A percentile compares a stretch with the other conserved stretches of the same genome.
Conservation (phyloP, 441 rosid genomes). For the Adansonia gregorii region DNA sequence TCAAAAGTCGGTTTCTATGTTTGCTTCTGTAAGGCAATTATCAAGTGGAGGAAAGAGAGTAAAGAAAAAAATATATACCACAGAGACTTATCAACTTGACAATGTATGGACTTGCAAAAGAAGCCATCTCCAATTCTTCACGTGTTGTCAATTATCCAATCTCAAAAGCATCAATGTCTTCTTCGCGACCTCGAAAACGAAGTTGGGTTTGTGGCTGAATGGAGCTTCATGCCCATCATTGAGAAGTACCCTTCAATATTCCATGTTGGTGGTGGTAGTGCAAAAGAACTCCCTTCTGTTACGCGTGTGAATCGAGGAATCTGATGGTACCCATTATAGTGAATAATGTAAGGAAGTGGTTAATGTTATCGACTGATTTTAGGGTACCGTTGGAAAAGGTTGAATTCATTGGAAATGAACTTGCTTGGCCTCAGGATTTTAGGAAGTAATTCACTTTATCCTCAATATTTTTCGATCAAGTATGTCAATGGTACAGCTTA, state of each 20-base stretch:
- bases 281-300: constrained; percentile 54
- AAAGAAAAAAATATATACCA: constrained; percentile 76
- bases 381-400: constrained; percentile 72
- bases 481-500: constrained; percentile 56
- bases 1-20: constrained; percentile 36
- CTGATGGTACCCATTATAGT: constrained; percentile 80
- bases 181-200: constrained; percentile 87
- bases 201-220: constrained; percentile 85
- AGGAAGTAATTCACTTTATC: constrained; percentile 61
- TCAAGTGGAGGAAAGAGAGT: constrained; percentile 74
- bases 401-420: constrained; percentile 61
- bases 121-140: constrained; percentile 68
- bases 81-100: constrained; percentile 69
- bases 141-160: constrained; percentile 67
- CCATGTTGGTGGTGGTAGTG: constrained; percentile 56
- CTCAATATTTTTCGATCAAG: constrained; percentile 65
- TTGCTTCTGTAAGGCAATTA: constrained; percentile 49
- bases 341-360: constrained; percentile 70
- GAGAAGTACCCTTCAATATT: constrained; percentile 79
- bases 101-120: constrained; percentile 75
- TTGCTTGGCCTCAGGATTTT: constrained; percentile 77
- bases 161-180: constrained; percentile 58
- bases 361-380: constrained; percentile 86
- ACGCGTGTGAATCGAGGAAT: constrained; percentile 44
- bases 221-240: constrained; percentile 78